Base-by-base conservation (phyloP, 352 stramenopile genomes). In the Pythium coloratum region DNA sequence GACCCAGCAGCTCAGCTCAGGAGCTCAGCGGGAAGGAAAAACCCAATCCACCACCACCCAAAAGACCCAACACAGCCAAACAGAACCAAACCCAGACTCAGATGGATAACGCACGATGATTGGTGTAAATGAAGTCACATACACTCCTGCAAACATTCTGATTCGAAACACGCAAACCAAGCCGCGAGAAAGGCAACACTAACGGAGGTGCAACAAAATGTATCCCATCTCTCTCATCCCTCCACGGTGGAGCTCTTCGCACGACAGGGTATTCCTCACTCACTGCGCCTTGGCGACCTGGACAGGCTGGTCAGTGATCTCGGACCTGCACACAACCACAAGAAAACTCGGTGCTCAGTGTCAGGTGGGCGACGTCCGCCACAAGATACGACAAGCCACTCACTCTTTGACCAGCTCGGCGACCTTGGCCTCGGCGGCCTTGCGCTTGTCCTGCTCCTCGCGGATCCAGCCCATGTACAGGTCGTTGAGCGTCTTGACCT, bases 391-490 rank as follows among this genome's bases (percentile, higher is more conserved):
- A 30, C 42, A 28, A 6, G 6, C 18, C 61, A 73, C 67, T 46
- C 46, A 74, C 67, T 60, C 36, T 55, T 61, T 62, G n/a, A 60
- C 72, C n/a, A 89, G 65, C 54, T 81, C 67, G 0, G 72, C 64
- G 47, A 94, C 40, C 53, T 88, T 84, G 24, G 80, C 72, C 68
- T 94, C 82, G 2, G 76, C 76, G 38, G 70, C 73, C 76, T 90
- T 90, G 36, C 85, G 82, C 67, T 93, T 93, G 24, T 68, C 76
- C 66, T 92, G 84, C 72, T 95, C 86, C 42, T 92, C 80, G 20
- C 82, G 81, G 66, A 95, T 89, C 86, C 86, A 95, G 13, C 77
- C 73, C 84, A 92, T 92, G 72, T 93, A 95, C 64, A 93, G 66
- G 7, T 91, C 80, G 59, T 91, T 91, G 55, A 95, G 69, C 46